Base-by-base conservation (phyloP, 2,329 filamentous ascomycete genomes). In the Calcarisporium arbuscula region DNA sequence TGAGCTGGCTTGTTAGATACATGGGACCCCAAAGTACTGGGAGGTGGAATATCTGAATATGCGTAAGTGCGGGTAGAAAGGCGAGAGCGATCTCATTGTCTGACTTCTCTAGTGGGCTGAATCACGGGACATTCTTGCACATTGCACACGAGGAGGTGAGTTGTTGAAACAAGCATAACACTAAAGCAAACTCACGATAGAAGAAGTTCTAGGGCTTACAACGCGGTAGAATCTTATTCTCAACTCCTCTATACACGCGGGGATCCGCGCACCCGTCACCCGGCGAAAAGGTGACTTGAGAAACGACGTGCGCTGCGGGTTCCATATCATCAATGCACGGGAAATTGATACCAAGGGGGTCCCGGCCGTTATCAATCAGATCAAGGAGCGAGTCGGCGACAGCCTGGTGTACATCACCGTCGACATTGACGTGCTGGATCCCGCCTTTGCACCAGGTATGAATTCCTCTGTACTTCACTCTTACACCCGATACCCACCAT, bases 381-480 rank as follows among this genome's bases (percentile, higher is more conserved):
- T 94, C 46, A 64, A 89, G 51, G 58, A 72, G 4, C 72, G 78
- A 2, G 77, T 89, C 5, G 83, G 83, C 1, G 73, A 82, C 42
- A 74, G 72, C 37, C 83, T 82, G 0, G 82, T 92, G 1, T 90
- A 90, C 51, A 61, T 90, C 8, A 80, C 72, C 31, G 72, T 58
- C 15, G 86, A 94, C 51, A 92, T 92, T 47, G 85, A 92, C 51
- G 86, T 83, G 0, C 64, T 90, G 2, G 85, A 90, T 53, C 85
- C 85, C 10, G 48, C 45, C 1, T 50, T 47, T 37, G 49, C 48
- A 1, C 49, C 49, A 7, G 44, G 40, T 44, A 29, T 9, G 34
- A 9, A n/a, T n/a, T n/a, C n/a, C n/a, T n/a, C n/a, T n/a, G n/a
- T 20, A 2, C 9, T 26, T 17, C 14, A 21, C 16, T 14, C 7